These are phyloP conservation scores for Umbilicaria muhlenbergii DNA, from an alignment of 495 filamentous ascomycete species.

Conservation along the genomic window DNA sequence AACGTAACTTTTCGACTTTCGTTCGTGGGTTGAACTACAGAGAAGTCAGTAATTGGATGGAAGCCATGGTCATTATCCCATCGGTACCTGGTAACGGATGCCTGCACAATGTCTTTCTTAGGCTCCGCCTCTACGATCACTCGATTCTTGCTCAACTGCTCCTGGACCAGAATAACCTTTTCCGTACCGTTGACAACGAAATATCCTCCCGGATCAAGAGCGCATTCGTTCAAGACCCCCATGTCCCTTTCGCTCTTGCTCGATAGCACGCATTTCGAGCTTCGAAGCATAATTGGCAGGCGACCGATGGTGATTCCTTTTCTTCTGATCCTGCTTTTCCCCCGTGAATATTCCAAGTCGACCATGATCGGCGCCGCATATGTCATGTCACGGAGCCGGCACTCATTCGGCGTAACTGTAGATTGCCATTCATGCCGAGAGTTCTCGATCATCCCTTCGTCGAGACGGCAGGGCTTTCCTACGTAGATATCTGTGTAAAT, in stretches of 20 bases:
- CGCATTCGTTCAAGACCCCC: slow-evolving; percentile 80
- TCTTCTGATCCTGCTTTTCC: slow-evolving; percentile 49
- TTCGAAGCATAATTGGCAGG: slow-evolving; percentile 92
- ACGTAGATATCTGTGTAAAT: slow-evolving; percentile 76
- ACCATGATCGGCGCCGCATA: slow-evolving; percentile 88
- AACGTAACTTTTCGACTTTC: slow-evolving; percentile 95
- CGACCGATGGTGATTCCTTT: slow-evolving; percentile 67
- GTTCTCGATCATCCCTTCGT: slow-evolving; percentile 40
- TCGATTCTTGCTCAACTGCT: slow-evolving; percentile 96
- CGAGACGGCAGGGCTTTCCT: slow-evolving; percentile 57
- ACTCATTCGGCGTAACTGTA: slow-evolving; percentile 74
- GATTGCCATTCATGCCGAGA: slow-evolving; percentile 22
- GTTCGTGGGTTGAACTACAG: slow-evolving; percentile 78
- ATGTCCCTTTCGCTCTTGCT: slow-evolving; percentile 70
- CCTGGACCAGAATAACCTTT: slow-evolving; percentile 95
- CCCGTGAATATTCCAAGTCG: slow-evolving; percentile 72
- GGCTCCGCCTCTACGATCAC: slow-evolving; percentile 88
- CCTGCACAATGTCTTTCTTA: slow-evolving; percentile 83
- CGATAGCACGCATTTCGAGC: slow-evolving; percentile 73
- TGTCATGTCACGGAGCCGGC: slow-evolving; percentile 84
- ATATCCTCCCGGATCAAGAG: slow-evolving; percentile 91
- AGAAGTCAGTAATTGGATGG: background rate
- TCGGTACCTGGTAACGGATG: slow-evolving; percentile 67
- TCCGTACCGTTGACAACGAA: slow-evolving; percentile 97
- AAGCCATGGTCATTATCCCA: background rate